Evolutionary conservation across 345 rosid genomes (phyloP).

Genomic region (Corchorus olitorius): DNA sequence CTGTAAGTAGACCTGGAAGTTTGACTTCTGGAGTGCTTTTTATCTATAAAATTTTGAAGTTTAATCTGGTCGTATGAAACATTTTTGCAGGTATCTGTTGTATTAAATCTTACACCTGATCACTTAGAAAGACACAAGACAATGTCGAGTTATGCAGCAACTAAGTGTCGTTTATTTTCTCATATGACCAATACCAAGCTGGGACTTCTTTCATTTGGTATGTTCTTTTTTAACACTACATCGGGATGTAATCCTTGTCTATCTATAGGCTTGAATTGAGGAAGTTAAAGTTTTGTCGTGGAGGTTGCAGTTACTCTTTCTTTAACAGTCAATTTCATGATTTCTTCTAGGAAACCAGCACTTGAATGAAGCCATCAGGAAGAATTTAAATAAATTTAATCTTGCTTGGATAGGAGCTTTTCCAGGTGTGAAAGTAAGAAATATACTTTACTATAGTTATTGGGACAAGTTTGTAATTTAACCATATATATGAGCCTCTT

Average conservation of each 20-base stretch:
- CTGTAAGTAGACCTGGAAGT: constrained; percentile 20
- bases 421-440: constrained; percentile 34
- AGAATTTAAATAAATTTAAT: constrained; percentile 27
- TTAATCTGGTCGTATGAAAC: constrained; percentile 9
- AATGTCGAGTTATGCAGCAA: constrained; percentile 34
- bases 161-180: constrained; percentile 39
- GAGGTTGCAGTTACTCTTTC: not conserved
- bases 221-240: not conserved
- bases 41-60: not conserved
- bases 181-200: constrained; percentile 31
- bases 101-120: constrained; percentile 41
- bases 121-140: constrained; percentile 43
- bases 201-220: constrained; percentile 33
- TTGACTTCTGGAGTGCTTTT: not conserved
- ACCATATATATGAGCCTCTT: not conserved
- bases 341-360: constrained; percentile 28
- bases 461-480: not conserved
- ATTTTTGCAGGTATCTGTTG: constrained; percentile 33
- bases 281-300: not conserved
- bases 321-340: constrained; percentile 21
- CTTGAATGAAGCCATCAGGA: constrained; percentile 31
- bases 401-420: constrained; percentile 42
- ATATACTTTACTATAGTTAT: not conserved
- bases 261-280: not conserved
- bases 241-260: not conserved